Base-by-base conservation (phyloP, 306 rosid species). In the Acacia acuminata region DNA sequence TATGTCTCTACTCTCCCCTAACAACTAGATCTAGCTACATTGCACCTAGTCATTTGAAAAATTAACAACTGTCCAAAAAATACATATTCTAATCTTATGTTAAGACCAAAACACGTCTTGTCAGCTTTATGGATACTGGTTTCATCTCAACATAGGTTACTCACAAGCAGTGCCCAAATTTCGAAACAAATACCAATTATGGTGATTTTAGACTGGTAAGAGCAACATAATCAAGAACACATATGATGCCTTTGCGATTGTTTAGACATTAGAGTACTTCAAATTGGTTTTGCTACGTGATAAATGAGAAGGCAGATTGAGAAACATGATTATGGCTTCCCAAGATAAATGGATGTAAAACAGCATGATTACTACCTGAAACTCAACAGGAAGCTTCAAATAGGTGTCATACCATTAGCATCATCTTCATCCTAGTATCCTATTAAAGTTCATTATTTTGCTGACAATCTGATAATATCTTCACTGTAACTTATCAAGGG, bases 221-320 rank as follows among this genome's bases (percentile, higher is more conserved):
- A 22, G 69, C 25, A 14, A 25, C n/a, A 60, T 32, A 61, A 83
- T 71, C 58, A 70, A 61, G 58, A 58, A 32, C 63, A 75, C 58
- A 43, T 30, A 55, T 76, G 30, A 75, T 55, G 20, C 14, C 67
- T 45, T n/a, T 10, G 60, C 2, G 50, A 53, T 36, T 10, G n/a
- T 19, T 8, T 7, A 73, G 42, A 38, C 42, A 38, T 38, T 38
- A 47, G 61, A 34, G 34, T n/a, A 53, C 67, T 55, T 55, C 48
- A 75, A 75, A 75, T 36, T 75, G 76, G 67, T 27, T 77, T 77
- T 74, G 56, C 1, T 10, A 15, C 32, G 50, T 61, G 63, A 69
- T 72, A 75, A 69, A 53, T 44, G 64, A 27, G 53, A 75, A 65
- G 45, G 61, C 36, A 75, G 60, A 75, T 32, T 2, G 22, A 75